These are phyloP conservation scores for Pisolithus orientalis DNA, from an alignment of 768 basidiomycete genomes.

Conservation along the genomic window DNA sequence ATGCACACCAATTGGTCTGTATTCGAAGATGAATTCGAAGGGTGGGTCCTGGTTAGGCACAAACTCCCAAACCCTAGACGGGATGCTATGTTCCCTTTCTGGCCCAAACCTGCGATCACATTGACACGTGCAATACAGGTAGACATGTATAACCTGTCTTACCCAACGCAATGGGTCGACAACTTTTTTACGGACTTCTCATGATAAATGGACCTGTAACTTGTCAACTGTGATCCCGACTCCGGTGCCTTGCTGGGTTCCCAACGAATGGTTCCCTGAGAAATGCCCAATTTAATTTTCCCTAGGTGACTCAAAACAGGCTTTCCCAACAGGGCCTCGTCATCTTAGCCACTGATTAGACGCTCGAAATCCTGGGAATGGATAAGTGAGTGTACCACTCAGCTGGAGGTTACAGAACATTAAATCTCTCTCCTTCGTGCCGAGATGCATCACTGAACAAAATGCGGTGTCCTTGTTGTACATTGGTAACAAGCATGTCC, in stretches of 20 bases:
- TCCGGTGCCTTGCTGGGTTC: no score
- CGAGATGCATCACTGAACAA: neutral
- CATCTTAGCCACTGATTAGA: constrained; percentile 8
- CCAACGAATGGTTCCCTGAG: neutral
- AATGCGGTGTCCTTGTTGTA: accelerated
- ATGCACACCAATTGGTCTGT: constrained; percentile 10
- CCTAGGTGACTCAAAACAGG: constrained; percentile 7
- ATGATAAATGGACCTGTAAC: constrained; percentile 7
- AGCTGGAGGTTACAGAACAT: constrained; percentile 14
- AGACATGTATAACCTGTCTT: neutral
- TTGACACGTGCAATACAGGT: neutral
- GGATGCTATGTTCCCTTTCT: neutral
- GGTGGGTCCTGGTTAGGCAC: constrained; percentile 1
- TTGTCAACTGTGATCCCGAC: no score
- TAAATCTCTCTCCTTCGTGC: neutral
- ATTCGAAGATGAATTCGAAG: constrained; percentile 16
- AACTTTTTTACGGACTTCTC: constrained; percentile 16
- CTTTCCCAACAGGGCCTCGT: constrained; percentile 11
- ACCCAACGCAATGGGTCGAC: constrained; percentile 13
- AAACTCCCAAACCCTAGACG: neutral
- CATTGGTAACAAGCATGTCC: accelerated
- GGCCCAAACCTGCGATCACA: constrained; percentile 8
- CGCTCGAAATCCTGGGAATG: neutral
- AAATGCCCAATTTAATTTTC: constrained; percentile 5
- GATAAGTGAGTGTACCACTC: constrained; percentile 5